A percentile compares a stretch with the other conserved stretches of the same genome.
Evolutionary conservation across 495 filamentous ascomycete genomes (phyloP).

Genomic region (Evernia prunastri): DNA sequence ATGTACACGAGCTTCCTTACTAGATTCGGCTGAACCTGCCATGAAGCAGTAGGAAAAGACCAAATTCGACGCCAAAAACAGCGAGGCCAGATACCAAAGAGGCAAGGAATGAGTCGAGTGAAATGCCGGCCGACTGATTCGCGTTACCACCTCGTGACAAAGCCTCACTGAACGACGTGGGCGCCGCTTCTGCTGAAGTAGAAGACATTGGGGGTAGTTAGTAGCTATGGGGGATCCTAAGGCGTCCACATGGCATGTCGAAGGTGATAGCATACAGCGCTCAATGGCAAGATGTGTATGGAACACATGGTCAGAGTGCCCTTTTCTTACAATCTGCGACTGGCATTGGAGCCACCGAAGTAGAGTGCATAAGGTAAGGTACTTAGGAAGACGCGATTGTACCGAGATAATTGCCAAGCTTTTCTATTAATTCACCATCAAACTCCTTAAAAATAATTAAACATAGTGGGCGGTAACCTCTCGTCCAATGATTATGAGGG

Average conservation of each 20-base stretch:
- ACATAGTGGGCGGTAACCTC: slow-evolving; percentile 12
- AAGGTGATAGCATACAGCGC: not conserved
- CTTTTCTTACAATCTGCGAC: not conserved
- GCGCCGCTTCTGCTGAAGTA: slow-evolving; percentile 25
- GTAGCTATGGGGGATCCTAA: not conserved
- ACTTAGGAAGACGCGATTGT: slow-evolving; percentile 9
- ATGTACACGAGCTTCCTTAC: slow-evolving; percentile 43
- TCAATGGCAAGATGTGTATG: not conserved
- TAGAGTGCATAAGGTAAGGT: no score
- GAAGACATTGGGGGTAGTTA: slow-evolving; percentile 17
- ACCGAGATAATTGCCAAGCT: slow-evolving; percentile 11
- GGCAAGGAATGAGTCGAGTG: slow-evolving; percentile 59
- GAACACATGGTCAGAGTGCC: not conserved
- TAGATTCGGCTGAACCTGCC: slow-evolving; percentile 79
- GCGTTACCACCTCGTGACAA: slow-evolving; percentile 39
- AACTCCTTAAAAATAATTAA: no score
- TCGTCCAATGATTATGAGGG: not conserved
- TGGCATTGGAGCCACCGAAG: no score
- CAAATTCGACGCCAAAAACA: slow-evolving; percentile 71
- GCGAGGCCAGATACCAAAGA: slow-evolving; percentile 64
- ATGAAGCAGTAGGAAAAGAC: slow-evolving; percentile 70
- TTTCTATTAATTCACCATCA: slow-evolving; percentile 11
- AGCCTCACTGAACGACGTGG: slow-evolving; percentile 33
- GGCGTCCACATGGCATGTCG: not conserved
- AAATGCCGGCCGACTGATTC: slow-evolving; percentile 33